Evolutionary conservation across 495 filamentous ascomycete species (phyloP).

Genomic region (Xylaria curta): DNA sequence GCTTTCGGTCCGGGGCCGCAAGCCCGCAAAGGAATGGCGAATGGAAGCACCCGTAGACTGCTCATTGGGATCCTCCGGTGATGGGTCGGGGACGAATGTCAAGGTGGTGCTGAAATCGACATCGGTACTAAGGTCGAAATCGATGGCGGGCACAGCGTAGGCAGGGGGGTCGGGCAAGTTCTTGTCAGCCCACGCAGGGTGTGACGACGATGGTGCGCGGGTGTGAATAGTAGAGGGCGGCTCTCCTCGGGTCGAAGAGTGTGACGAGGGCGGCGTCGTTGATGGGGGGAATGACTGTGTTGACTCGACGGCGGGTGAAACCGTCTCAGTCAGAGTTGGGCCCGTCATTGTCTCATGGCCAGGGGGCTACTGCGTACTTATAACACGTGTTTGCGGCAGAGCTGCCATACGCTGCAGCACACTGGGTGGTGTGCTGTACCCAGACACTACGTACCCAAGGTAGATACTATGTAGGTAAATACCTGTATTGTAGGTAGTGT

Average conservation of each 20-base stretch:
- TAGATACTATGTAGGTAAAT: too few species aligned
- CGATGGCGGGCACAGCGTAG: constrained; percentile 54
- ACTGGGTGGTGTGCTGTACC: not conserved
- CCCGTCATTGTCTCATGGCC: constrained; percentile 56
- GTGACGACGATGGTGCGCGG: constrained; percentile 33
- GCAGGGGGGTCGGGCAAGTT: constrained; percentile 44
- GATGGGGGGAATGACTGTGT: constrained; percentile 40
- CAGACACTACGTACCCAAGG: not conserved
- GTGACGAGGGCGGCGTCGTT: not conserved
- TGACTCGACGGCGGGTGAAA: constrained; percentile 47
- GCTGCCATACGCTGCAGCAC: not conserved
- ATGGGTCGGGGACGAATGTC: constrained; percentile 33
- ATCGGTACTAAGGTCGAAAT: constrained; percentile 44
- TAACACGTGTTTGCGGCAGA: not conserved
- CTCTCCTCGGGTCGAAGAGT: constrained; percentile 18
- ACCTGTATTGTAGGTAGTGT: not conserved
- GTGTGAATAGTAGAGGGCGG: constrained; percentile 20
- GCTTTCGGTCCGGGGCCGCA: constrained; percentile 38
- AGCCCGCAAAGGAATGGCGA: constrained; percentile 30
- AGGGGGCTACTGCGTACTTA: constrained; percentile 27
- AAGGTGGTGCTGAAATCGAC: constrained; percentile 45
- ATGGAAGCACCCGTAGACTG: constrained; percentile 28
- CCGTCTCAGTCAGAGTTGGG: constrained; percentile 48
- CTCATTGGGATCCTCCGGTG: constrained; percentile 36
- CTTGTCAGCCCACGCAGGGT: constrained; percentile 40